Percentiles rank a stretch among this genome's conserved stretches.
phyloP scores from a whole-genome alignment of 2,329 filamentous ascomycete species.

The Chaetomiaceae sp. region DNA sequence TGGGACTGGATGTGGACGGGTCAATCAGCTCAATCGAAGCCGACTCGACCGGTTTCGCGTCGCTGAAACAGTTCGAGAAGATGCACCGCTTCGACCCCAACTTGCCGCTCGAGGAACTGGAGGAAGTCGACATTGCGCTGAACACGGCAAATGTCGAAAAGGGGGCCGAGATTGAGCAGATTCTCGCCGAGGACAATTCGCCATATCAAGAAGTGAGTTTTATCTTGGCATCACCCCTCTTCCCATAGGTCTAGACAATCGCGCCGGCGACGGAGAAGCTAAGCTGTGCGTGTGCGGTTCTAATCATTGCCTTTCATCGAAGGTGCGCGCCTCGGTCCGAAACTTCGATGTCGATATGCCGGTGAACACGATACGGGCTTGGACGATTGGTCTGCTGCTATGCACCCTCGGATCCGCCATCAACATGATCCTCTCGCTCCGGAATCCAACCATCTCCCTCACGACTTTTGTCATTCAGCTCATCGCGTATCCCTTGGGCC shows the following conservation, averaged over 20 bases:
- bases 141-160: slow-evolving; percentile 49
- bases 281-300: slow-evolving; percentile 8
- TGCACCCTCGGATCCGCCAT: slow-evolving; percentile 56
- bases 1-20: slow-evolving; percentile 15
- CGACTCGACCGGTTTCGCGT: slow-evolving; percentile 36
- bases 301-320: slow-evolving; percentile 22
- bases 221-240: not conserved
- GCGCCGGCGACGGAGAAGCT: not conserved
- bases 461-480: slow-evolving; percentile 58
- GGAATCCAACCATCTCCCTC: slow-evolving; percentile 53
- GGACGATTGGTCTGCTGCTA: slow-evolving; percentile 55
- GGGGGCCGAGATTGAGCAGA: slow-evolving; percentile 51
- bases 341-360: slow-evolving; percentile 60
- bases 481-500: slow-evolving; percentile 53
- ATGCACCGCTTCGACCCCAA: slow-evolving; percentile 60
- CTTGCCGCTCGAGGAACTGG: slow-evolving; percentile 54
- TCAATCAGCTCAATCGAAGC: slow-evolving; percentile 25
- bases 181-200: slow-evolving; percentile 57
- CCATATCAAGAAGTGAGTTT: slow-evolving; percentile 57
- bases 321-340: slow-evolving; percentile 59
- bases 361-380: slow-evolving; percentile 59
- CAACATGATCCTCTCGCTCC: slow-evolving; percentile 55
- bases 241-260: not conserved
- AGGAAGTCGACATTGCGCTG: slow-evolving; percentile 54
- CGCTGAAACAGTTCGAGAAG: slow-evolving; percentile 52